Percentiles rank a stretch among this genome's conserved stretches.
phyloP scores from a whole-genome alignment of 2,329 filamentous ascomycete genomes.

The Colletotrichum plurivorum region DNA sequence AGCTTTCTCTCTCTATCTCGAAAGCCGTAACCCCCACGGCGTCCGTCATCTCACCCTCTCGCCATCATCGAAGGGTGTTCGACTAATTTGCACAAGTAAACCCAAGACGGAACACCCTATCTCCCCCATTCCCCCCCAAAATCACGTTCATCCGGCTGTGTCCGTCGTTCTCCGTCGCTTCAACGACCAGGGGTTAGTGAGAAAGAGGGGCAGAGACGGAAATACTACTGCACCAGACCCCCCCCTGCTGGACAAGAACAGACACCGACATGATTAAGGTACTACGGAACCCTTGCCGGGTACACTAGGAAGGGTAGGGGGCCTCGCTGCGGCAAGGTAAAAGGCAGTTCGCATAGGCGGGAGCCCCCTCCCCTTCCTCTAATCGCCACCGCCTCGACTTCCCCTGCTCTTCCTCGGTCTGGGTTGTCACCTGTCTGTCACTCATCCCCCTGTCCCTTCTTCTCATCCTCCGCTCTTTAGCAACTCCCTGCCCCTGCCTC shows the following conservation, averaged over 20 bases:
- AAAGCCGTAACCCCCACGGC: slow-evolving; percentile 19
- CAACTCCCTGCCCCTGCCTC: background rate
- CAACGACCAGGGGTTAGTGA: background rate
- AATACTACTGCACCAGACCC: no score
- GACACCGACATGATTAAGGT: slow-evolving; percentile 26
- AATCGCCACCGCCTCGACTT: slow-evolving; percentile 27
- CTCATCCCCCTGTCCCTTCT: background rate
- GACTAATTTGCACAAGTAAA: slow-evolving; percentile 21
- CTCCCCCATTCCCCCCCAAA: background rate
- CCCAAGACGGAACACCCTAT: background rate
- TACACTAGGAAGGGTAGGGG: background rate
- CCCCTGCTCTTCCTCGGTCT: slow-evolving; percentile 5
- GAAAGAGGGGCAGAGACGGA: background rate
- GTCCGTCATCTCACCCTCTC: slow-evolving; percentile 21
- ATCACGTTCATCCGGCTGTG: slow-evolving; percentile 3
- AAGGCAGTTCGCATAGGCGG: slow-evolving; percentile 17
- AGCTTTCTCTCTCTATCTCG: no score
- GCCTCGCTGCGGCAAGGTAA: background rate
- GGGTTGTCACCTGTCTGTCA: background rate
- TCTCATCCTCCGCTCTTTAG: background rate
- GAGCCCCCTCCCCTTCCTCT: background rate
- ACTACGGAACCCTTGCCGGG: slow-evolving; percentile 12
- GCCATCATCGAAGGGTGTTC: background rate
- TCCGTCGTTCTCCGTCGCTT: slow-evolving; percentile 25
- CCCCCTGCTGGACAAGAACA: slow-evolving; percentile 5